These are phyloP conservation scores for Prunus yedoensis DNA, from an alignment of 331 rosid genomes.

Conservation along the genomic window DNA sequence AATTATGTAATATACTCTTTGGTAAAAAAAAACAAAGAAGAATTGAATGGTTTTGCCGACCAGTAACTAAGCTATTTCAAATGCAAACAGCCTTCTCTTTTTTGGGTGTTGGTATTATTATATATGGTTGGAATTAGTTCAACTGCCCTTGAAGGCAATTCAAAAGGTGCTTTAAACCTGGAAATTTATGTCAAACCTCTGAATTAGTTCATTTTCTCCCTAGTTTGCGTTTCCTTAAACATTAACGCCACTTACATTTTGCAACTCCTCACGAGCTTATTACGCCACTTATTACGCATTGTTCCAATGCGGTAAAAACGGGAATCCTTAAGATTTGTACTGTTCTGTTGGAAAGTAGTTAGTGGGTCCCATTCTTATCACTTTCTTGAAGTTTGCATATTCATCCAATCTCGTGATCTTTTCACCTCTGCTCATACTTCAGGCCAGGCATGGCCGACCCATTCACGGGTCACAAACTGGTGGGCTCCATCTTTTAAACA, in stretches of 20 bases:
- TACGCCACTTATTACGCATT: too few relatives aligned
- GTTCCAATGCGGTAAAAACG: background rate
- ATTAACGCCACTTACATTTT: background rate
- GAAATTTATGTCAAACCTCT: background rate
- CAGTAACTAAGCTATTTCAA: background rate
- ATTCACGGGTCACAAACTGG: slow-evolving; percentile 20
- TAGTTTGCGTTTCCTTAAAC: too few relatives aligned
- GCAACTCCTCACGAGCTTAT: too few relatives aligned
- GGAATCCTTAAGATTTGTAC: slow-evolving; percentile 1
- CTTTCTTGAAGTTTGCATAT: slow-evolving; percentile 22
- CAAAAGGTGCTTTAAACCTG: background rate
- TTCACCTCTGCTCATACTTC: background rate
- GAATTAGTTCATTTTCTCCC: too few relatives aligned
- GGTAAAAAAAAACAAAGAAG: background rate
- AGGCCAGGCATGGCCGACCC: slow-evolving; percentile 16
- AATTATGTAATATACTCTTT: background rate
- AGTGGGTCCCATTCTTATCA: slow-evolving; percentile 9
- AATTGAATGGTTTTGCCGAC: background rate
- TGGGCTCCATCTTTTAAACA: background rate
- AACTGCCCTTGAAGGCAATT: background rate
- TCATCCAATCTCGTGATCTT: slow-evolving; percentile 11
- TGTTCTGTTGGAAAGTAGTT: slow-evolving; percentile 4
- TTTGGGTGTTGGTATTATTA: too few relatives aligned
- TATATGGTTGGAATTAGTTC: background rate
- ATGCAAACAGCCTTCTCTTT: too few relatives aligned